These are phyloP conservation scores for Pseudonectria foliicola DNA, from an alignment of 2,329 filamentous ascomycete species.

Conservation along the genomic window DNA sequence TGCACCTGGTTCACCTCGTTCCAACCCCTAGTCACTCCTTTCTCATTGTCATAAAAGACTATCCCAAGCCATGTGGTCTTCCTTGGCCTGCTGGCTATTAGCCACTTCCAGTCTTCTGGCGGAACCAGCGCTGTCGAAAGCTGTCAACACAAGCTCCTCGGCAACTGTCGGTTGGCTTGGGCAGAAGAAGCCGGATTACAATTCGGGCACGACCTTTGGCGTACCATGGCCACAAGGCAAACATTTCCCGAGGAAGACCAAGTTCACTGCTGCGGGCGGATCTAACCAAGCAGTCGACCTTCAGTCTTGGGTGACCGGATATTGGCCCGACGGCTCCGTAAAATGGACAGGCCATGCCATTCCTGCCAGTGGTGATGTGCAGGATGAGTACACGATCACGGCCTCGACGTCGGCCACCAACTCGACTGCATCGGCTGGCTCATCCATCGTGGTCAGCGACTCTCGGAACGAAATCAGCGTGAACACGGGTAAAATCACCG, in stretches of 20 bases:
- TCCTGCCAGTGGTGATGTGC: slow-evolving; percentile 30
- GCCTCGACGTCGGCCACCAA: slow-evolving; percentile 11
- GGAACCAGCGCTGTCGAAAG: too few species aligned
- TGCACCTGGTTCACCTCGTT: too few species aligned
- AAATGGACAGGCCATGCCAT: slow-evolving; percentile 57
- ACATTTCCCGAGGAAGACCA: slow-evolving; percentile 28
- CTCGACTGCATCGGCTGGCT: slow-evolving; percentile 4
- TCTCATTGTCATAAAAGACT: too few species aligned
- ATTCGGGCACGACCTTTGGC: slow-evolving; percentile 35
- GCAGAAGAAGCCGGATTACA: slow-evolving; percentile 26
- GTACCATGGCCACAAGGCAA: slow-evolving; percentile 37
- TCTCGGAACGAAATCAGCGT: slow-evolving; percentile 28
- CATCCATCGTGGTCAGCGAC: slow-evolving; percentile 10
- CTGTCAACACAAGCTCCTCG: slow-evolving; percentile 11
- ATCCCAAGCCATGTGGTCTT: too few species aligned
- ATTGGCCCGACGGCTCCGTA: slow-evolving; percentile 53
- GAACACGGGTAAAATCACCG: slow-evolving; percentile 37
- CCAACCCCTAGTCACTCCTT: too few species aligned
- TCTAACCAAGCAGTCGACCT: slow-evolving; percentile 11
- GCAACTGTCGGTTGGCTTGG: slow-evolving; percentile 34
- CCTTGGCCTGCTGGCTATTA: too few species aligned
- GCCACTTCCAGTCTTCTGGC: too few species aligned
- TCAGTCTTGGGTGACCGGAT: slow-evolving; percentile 51
- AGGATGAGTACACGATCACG: slow-evolving; percentile 34
- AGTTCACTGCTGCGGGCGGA: slow-evolving; percentile 26